Conservation (phyloP, 768 basidiomycete species). For the Sarcodon sp. region DNA sequence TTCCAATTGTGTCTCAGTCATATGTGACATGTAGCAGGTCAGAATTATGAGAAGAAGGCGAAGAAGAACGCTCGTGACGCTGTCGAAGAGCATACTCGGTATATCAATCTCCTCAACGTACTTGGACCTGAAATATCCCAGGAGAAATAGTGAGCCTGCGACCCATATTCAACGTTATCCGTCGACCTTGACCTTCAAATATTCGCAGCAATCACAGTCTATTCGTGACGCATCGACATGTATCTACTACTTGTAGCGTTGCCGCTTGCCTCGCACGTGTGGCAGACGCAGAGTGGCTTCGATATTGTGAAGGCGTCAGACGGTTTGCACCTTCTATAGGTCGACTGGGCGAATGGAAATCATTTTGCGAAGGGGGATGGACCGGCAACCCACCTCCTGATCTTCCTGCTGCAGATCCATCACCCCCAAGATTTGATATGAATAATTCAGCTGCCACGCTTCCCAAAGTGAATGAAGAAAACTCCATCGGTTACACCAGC, state of each 20-base stretch:
- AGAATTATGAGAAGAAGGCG: slow-evolving; percentile 65
- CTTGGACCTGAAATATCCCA: slow-evolving; percentile 71
- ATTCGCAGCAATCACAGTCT: slow-evolving; percentile 51
- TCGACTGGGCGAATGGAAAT: slow-evolving; percentile 57
- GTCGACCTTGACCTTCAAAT: not conserved
- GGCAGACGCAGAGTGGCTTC: slow-evolving; percentile 73
- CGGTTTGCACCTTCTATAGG: slow-evolving; percentile 56
- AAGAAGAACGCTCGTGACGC: slow-evolving; percentile 61
- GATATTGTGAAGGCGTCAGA: slow-evolving; percentile 59
- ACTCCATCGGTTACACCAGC: too few relatives aligned
- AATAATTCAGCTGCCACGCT: not conserved
- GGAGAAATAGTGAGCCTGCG: slow-evolving; percentile 54
- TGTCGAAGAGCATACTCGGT: slow-evolving; percentile 64
- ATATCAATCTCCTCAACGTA: slow-evolving; percentile 58
- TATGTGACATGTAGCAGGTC: slow-evolving; percentile 28
- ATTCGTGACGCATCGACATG: slow-evolving; percentile 48
- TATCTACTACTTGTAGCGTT: slow-evolving; percentile 40
- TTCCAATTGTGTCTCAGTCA: not conserved
- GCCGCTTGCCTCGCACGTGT: slow-evolving; percentile 55
- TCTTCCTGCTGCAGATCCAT: slow-evolving; percentile 19
- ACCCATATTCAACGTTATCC: not conserved
- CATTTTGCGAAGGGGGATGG: slow-evolving; percentile 71
- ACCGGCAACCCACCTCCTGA: slow-evolving; percentile 33
- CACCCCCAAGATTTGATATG: not conserved
- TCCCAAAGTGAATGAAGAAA: not conserved